Conservation (phyloP, 495 filamentous ascomycete species). For the Penicillium coffeae region DNA sequence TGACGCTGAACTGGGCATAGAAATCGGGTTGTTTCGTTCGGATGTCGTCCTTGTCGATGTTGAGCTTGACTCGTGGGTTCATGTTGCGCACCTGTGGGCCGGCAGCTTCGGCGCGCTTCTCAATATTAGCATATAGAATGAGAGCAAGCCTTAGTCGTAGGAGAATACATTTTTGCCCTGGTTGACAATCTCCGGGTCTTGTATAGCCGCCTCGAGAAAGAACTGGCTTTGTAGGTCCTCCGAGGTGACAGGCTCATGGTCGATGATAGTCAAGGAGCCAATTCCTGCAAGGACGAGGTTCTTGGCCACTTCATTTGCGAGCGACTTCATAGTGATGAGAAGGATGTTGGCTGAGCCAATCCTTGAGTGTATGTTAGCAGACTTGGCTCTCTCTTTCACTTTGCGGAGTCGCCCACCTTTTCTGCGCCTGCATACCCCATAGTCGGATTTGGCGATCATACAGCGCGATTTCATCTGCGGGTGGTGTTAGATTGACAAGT, state of each 20-base stretch:
- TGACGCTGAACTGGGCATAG: slow-evolving; percentile 74
- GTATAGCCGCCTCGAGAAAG: slow-evolving; percentile 66
- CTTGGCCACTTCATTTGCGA: slow-evolving; percentile 95
- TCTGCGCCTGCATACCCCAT: slow-evolving; percentile 94
- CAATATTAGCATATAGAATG: slow-evolving; percentile 4
- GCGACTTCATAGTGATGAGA: slow-evolving; percentile 78
- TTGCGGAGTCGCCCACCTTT: slow-evolving; percentile 47
- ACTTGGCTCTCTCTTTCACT: background rate
- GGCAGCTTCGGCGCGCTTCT: slow-evolving; percentile 78
- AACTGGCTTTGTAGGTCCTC: slow-evolving; percentile 87
- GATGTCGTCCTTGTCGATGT: slow-evolving; percentile 63
- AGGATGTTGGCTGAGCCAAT: slow-evolving; percentile 82
- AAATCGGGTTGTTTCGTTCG: slow-evolving; percentile 61
- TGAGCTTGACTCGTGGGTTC: slow-evolving; percentile 83
- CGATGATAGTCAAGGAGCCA: slow-evolving; percentile 83
- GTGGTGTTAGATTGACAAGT: background rate
- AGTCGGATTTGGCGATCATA: slow-evolving; percentile 98
- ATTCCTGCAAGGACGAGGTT: slow-evolving; percentile 96
- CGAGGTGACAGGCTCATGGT: slow-evolving; percentile 71
- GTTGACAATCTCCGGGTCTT: slow-evolving; percentile 32
- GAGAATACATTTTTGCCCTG: slow-evolving; percentile 64
- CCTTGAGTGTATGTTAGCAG: slow-evolving; percentile 5
- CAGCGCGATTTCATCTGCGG: slow-evolving; percentile 86
- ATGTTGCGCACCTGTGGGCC: slow-evolving; percentile 72
- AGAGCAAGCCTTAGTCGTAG: background rate